Evolutionary conservation across 192 early-diverging fungal genomes (phyloP).

Genomic region (Podila horticola): DNA sequence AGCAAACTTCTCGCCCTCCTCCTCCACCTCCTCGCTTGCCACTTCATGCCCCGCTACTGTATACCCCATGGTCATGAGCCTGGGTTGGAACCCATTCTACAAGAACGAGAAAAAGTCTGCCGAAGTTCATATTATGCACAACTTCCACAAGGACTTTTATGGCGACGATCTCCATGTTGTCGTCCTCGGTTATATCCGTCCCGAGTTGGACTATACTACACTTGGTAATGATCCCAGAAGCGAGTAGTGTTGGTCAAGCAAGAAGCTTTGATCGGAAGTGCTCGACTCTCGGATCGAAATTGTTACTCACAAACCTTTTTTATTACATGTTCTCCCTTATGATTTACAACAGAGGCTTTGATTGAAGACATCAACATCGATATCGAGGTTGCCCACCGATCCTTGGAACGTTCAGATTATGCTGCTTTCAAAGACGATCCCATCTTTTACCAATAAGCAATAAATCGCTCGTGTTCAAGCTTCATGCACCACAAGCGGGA

Average conservation of each 20-base stretch:
- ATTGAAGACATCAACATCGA: slow-evolving; percentile 95
- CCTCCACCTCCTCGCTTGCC: slow-evolving; percentile 26
- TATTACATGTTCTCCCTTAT: slow-evolving; percentile 6
- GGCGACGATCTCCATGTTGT: slow-evolving; percentile 82
- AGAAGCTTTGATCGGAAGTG: background rate
- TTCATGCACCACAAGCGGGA: no score
- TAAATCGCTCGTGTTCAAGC: background rate
- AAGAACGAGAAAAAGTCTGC: slow-evolving; percentile 97
- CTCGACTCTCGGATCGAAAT: no score
- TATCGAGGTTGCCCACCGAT: slow-evolving; percentile 80
- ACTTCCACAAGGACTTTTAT: slow-evolving; percentile 93
- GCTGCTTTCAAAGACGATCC: slow-evolving; percentile 50
- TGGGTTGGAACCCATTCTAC: slow-evolving; percentile 99
- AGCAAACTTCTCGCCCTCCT: background rate
- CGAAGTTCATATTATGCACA: slow-evolving; percentile 96
- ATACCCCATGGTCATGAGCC: slow-evolving; percentile 98
- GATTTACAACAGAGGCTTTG: slow-evolving; percentile 72
- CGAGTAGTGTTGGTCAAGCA: background rate
- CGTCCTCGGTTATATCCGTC: slow-evolving; percentile 88
- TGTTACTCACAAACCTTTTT: background rate
- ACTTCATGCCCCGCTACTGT: slow-evolving; percentile 56
- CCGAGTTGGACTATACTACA: slow-evolving; percentile 89
- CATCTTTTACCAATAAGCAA: slow-evolving; percentile 38
- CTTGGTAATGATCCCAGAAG: slow-evolving; percentile 65
- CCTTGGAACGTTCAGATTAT: slow-evolving; percentile 70